Base-by-base conservation (phyloP, 345 rosid species). In the Hypericum perforatum region DNA sequence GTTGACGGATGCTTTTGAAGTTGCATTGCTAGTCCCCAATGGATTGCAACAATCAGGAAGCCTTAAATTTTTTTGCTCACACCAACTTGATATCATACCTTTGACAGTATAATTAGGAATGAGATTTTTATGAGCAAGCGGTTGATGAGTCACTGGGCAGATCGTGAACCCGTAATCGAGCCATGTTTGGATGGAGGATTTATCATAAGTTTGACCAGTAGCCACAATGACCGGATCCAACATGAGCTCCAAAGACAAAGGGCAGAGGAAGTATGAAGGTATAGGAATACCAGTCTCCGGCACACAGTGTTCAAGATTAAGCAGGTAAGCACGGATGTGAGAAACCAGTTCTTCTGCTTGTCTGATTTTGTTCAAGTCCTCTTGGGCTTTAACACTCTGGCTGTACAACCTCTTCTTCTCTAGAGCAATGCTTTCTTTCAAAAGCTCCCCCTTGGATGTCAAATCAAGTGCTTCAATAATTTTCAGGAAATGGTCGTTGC, bases 121-220 rank as follows among this genome's bases (percentile, higher is more conserved):
- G 66, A 91, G 79, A 74, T 87, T 80, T 63, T 74, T 70, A 67
- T 91, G 95, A 13, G 68, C 37, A 41, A 91, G 84, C 42, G 57
- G 64, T 66, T 79, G 82, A 46, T 70, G 74, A 45, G 98, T 85
- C 81, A 75, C 85, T 7, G 98, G 98, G 74, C 98, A 91, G 70
- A 85, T 60, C n/a, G 53, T 74, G 63, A 91, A 66, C 55, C 95
- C 89, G 6, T 73, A 70, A 64, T 79, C 90, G 63, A 91, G 75
- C 98, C 96, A 91, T 59, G 74, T 87, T 75, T 81, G 89, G 54
- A 91, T 87, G 49, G 87, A 82, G 44, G 78, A 67, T 77, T 85
- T 79, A 67, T 91, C 98, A 63, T 78, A 91, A 53, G 98, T 91
- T 77, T 85, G 92, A 49, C 98, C 98, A 16, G 96, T 87, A 68